Conservation (phyloP, 768 basidiomycete genomes). For the Dictyophora rubrovolvata region DNA sequence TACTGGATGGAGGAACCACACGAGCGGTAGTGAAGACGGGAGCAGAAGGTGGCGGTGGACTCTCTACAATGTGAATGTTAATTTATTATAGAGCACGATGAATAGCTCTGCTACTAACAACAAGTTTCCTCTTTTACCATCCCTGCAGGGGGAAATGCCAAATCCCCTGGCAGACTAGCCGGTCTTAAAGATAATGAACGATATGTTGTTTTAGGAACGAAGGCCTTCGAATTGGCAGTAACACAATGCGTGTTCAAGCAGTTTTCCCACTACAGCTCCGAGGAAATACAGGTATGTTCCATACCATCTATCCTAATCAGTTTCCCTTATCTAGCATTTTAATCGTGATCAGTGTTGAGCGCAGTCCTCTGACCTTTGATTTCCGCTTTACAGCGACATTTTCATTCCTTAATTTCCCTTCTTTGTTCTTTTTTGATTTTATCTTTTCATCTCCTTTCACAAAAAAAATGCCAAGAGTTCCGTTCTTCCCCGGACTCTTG, state of each 20-base stretch:
- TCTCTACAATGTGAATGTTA: not conserved
- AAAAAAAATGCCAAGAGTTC: no score
- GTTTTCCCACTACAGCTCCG: slow-evolving; percentile 31
- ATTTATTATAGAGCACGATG: no score
- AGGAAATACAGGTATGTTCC: slow-evolving; percentile 34
- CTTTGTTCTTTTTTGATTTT: no score
- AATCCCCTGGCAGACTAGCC: slow-evolving; percentile 31
- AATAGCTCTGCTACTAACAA: not conserved
- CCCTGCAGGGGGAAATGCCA: slow-evolving; percentile 28
- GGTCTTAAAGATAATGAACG: slow-evolving; percentile 43
- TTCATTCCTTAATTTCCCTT: no score
- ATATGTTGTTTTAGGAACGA: slow-evolving; percentile 46
- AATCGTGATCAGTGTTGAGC: no score
- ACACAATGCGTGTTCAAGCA: slow-evolving; percentile 39
- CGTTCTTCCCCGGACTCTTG: no score
- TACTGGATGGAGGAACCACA: not conserved
- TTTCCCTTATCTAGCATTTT: no score
- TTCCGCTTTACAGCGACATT: no score
- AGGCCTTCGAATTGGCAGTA: slow-evolving; percentile 41
- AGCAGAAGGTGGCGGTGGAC: not conserved
- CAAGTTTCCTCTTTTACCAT: not conserved
- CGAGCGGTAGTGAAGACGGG: not conserved
- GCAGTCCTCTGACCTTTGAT: no score
- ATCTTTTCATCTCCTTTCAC: no score
- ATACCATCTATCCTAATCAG: not conserved